Conservation (phyloP, 306 rosid genomes). For the Carpinus viminea region DNA sequence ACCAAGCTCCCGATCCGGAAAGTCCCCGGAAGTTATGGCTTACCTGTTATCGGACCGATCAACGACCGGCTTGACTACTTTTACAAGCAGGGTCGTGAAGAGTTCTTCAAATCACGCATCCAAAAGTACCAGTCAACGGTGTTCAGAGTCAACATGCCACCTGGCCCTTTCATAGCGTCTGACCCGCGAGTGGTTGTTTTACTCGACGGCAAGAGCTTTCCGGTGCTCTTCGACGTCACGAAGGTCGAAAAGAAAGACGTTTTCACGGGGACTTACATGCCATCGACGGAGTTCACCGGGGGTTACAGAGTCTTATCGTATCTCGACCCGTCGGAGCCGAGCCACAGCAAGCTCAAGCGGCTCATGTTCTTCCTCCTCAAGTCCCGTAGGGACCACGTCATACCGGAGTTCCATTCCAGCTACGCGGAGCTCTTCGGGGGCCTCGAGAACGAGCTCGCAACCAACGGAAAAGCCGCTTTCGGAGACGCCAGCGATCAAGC, state of each 20-base stretch:
- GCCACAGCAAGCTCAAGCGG: conserved; percentile 60
- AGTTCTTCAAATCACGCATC: conserved; percentile 56
- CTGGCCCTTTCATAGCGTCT: conserved; percentile 85
- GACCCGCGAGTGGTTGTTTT: conserved; percentile 59
- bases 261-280: conserved; percentile 67
- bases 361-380: conserved; percentile 67
- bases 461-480: conserved; percentile 53
- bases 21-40: conserved; percentile 76
- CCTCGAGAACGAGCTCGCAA: conserved; percentile 52
- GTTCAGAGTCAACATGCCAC: conserved; percentile 85
- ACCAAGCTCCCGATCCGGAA: conserved; percentile 46
- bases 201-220: conserved; percentile 84
- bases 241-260: conserved; percentile 47
- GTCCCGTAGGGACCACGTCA: conserved; percentile 47
- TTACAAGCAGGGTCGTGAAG: conserved; percentile 71
- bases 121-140: conserved; percentile 71
- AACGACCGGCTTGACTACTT: conserved; percentile 72
- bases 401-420: conserved; percentile 66
- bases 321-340: conserved; percentile 82
- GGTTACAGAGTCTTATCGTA: conserved; percentile 84
- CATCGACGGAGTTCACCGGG: conserved; percentile 78
- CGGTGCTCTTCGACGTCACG: conserved; percentile 65
- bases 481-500: conserved; percentile 60
- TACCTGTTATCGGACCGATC: conserved; percentile 67
- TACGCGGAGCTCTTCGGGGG: conserved; percentile 52